These are phyloP conservation scores for Remersonia thermophila DNA, from an alignment of 2,329 filamentous ascomycete genomes.

Conservation along the genomic window DNA sequence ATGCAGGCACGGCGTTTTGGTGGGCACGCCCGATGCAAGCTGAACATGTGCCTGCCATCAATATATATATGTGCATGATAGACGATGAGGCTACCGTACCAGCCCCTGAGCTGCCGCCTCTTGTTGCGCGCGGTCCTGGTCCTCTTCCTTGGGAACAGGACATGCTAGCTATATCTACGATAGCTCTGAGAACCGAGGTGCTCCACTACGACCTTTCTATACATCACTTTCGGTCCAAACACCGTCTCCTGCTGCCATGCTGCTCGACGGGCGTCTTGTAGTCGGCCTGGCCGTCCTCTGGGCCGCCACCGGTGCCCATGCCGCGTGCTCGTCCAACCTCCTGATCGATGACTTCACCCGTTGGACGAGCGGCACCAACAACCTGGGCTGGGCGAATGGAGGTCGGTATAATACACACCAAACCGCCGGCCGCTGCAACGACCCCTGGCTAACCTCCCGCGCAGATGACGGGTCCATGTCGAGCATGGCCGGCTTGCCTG, in stretches of 20 bases:
- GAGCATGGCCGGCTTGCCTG: slow-evolving; percentile 27
- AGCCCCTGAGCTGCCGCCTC: no score
- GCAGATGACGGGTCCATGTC: slow-evolving; percentile 34
- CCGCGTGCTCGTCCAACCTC: slow-evolving; percentile 19
- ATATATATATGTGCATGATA: no score
- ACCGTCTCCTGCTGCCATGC: slow-evolving; percentile 9
- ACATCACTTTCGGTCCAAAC: slow-evolving; percentile 5
- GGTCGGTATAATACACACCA: slow-evolving; percentile 15
- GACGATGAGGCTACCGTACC: no score
- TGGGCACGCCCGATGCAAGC: no score
- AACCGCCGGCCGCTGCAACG: no score
- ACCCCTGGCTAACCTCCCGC: background rate
- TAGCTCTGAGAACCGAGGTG: no score
- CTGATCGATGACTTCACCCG: slow-evolving; percentile 20
- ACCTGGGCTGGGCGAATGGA: slow-evolving; percentile 17
- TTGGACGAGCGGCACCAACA: slow-evolving; percentile 19
- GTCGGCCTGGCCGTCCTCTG: slow-evolving; percentile 14
- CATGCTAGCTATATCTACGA: no score
- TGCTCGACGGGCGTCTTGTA: slow-evolving; percentile 13
- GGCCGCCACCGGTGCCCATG: slow-evolving; percentile 10
- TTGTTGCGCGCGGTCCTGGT: no score
- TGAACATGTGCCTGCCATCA: no score
- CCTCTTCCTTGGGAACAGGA: no score
- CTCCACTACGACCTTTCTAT: background rate
- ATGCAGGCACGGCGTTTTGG: no score